Percentiles rank a stretch among this genome's conserved stretches.
These are phyloP conservation scores for Teunomyces aglyptinius DNA, from an alignment of 805 yeast species.

Conservation along the genomic window DNA sequence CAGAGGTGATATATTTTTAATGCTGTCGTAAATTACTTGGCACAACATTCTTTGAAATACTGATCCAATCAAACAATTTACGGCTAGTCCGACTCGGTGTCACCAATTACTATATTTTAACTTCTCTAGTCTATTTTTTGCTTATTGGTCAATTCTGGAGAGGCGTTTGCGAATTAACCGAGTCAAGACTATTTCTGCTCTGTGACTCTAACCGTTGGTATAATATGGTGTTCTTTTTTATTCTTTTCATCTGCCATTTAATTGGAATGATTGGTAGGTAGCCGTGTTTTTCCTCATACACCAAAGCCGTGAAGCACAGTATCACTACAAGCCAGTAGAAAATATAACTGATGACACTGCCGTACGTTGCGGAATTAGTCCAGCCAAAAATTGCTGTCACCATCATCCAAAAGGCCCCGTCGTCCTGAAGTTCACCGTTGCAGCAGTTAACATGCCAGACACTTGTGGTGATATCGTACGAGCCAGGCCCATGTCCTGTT, in stretches of 20 bases:
- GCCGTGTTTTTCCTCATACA: slow-evolving; percentile 46
- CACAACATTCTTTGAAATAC: background rate
- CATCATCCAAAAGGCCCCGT: slow-evolving; percentile 92
- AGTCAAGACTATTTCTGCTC: slow-evolving; percentile 20
- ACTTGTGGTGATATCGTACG: slow-evolving; percentile 73
- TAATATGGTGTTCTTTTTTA: slow-evolving; percentile 36
- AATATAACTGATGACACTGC: slow-evolving; percentile 73
- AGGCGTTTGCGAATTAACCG: slow-evolving; percentile 28
- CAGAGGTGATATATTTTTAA: background rate
- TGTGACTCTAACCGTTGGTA: background rate
- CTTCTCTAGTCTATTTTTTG: background rate
- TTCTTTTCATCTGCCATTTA: slow-evolving; percentile 54
- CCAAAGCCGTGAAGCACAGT: slow-evolving; percentile 38
- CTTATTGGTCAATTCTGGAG: slow-evolving; percentile 5
- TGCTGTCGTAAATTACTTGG: background rate
- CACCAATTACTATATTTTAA: background rate
- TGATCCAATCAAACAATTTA: slow-evolving; percentile 1
- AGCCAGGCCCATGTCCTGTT: slow-evolving; percentile 90
- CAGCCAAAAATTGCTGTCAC: slow-evolving; percentile 87
- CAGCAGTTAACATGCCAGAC: slow-evolving; percentile 97
- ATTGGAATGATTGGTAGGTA: slow-evolving; percentile 48
- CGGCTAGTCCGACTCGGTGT: background rate
- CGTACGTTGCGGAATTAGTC: slow-evolving; percentile 92
- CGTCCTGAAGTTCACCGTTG: slow-evolving; percentile 61
- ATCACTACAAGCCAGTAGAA: slow-evolving; percentile 65